phyloP scores from a whole-genome alignment of 2,329 filamentous ascomycete species.

The Microsporum audouinii region DNA sequence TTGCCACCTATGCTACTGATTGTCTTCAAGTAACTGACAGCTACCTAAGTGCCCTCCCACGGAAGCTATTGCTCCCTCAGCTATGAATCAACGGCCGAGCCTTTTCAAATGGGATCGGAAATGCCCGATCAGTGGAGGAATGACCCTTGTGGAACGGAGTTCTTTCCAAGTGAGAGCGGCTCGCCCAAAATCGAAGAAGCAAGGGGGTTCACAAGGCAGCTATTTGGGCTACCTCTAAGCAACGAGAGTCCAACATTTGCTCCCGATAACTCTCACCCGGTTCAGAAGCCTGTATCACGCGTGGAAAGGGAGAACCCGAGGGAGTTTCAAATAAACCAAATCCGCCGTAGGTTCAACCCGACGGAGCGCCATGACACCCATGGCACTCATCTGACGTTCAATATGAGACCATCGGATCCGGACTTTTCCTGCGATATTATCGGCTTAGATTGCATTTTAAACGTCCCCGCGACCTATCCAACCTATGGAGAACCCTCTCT shows the following conservation, averaged over 20 bases:
- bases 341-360: slow-evolving; percentile 54
- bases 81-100: not conserved
- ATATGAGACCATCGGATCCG: slow-evolving; percentile 61
- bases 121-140: not conserved
- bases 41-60: not conserved
- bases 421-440: slow-evolving; percentile 73
- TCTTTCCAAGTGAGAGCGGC: not conserved
- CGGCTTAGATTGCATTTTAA: slow-evolving; percentile 55
- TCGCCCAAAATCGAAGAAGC: not conserved
- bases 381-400: slow-evolving; percentile 51
- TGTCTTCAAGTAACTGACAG: not conserved
- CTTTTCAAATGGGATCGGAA: not conserved
- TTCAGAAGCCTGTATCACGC: slow-evolving; percentile 52
- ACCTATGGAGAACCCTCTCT: slow-evolving; percentile 43
- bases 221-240: not conserved
- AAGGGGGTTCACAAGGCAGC: not conserved
- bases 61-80: not conserved
- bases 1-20: not conserved
- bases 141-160: not conserved
- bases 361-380: slow-evolving; percentile 37
- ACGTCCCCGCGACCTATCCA: slow-evolving; percentile 55
- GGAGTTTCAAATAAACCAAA: slow-evolving; percentile 62
- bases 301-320: slow-evolving; percentile 56
- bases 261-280: slow-evolving; percentile 8
- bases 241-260: not conserved